Percentiles rank a stretch among this genome's conserved stretches.
These are phyloP conservation scores for Streptanthus diversifolius DNA, from an alignment of 345 rosid genomes.

Conservation along the genomic window DNA sequence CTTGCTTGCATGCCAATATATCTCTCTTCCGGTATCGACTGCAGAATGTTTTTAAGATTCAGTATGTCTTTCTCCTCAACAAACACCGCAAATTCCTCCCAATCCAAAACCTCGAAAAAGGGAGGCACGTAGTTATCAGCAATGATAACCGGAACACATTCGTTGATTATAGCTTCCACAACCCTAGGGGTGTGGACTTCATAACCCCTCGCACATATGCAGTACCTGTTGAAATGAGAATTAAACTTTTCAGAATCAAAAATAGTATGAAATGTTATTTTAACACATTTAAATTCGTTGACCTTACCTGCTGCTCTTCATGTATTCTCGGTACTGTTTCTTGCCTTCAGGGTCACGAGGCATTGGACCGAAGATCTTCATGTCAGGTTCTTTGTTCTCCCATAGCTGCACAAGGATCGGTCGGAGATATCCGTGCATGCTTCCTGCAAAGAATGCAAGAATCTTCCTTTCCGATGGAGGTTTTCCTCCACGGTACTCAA, in stretches of 20 bases:
- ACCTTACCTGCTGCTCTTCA: slow-evolving; percentile 67
- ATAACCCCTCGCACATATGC: slow-evolving; percentile 86
- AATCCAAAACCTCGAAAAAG: slow-evolving; percentile 68
- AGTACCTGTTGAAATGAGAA: slow-evolving; percentile 37
- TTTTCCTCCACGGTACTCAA: slow-evolving; percentile 64
- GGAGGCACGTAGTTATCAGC: slow-evolving; percentile 92
- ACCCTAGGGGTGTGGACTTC: slow-evolving; percentile 86
- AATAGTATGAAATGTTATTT: not conserved
- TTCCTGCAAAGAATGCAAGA: slow-evolving; percentile 90
- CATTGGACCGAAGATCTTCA: slow-evolving; percentile 79
- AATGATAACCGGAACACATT: slow-evolving; percentile 84
- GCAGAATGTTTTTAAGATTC: slow-evolving; percentile 62
- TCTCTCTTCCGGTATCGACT: slow-evolving; percentile 56
- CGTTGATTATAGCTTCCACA: slow-evolving; percentile 69
- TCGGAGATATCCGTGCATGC: slow-evolving; percentile 80
- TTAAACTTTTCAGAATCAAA: not conserved
- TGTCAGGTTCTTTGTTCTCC: slow-evolving; percentile 70
- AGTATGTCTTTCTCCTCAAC: slow-evolving; percentile 68
- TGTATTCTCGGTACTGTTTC: slow-evolving; percentile 57
- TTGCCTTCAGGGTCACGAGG: slow-evolving; percentile 58
- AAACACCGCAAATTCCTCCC: slow-evolving; percentile 79
- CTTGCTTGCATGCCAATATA: slow-evolving; percentile 61
- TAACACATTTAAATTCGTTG: not conserved
- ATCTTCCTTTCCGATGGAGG: slow-evolving; percentile 51
- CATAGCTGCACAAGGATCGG: slow-evolving; percentile 58